Evolutionary conservation across 805 yeast genomes (phyloP), one percentile per base, ranked within the genome.

Genomic region (Saturnispora silvae): DNA sequence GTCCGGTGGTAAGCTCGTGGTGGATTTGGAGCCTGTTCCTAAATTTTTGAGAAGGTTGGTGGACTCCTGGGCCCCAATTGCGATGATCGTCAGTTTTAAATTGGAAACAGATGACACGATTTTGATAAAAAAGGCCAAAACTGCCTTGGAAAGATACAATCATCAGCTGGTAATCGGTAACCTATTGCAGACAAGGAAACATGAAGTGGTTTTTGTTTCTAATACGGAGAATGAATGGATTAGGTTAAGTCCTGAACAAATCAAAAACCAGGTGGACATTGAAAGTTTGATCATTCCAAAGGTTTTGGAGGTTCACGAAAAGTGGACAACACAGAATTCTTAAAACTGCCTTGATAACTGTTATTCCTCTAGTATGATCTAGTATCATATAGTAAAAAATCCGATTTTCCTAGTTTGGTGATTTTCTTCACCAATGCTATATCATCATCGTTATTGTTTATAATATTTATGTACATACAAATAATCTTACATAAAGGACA

Each of bases 141-240:
- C 70, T 40, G 96, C 98, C 0, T 67, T 92, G 41, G 73, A 73
- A 20, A 68, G 95, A 41, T 92, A 92, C 57, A 81, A 76, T 43
- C 98, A 92, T 59, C 96, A 89, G 57, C 62, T 92, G 37, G 98
- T 92, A 10, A 86, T 92, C 54, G 98, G 98, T 3, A 92, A 92
- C 52, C 61, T 92, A 45, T 63, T 92, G 44, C 95, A 87, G 53
- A 80, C 94, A 1, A 74, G 98, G 52, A 89, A 86, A 57, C 64
- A 65, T 39, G 87, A 86, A 53, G 96, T 92, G 28, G 86, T 84
- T 2, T 83, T 92, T 55, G 95, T 92, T 3, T 70, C 72, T 3
- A 65, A 65, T 1, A 67, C 66, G 4, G 56, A 53, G 6, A 56
- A 57, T 3, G 42, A 51, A 9, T 77, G 86, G 86, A 56, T 73